These are phyloP conservation scores for Clitopilus passeckerianus DNA, from an alignment of 768 basidiomycete species.

Conservation along the genomic window DNA sequence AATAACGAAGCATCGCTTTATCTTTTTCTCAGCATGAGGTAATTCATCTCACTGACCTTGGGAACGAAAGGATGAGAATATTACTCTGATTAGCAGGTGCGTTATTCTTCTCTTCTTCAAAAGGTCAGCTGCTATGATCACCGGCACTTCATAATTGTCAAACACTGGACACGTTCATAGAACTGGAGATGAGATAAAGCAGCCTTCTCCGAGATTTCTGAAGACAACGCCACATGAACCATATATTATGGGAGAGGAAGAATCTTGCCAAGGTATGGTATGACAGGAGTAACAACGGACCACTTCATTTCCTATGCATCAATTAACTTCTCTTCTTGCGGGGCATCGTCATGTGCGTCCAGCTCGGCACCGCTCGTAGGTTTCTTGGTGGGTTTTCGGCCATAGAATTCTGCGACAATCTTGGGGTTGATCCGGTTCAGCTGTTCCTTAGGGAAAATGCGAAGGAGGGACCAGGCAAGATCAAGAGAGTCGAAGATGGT, in stretches of 20 bases:
- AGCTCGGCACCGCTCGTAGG: constrained; percentile 43
- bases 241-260: constrained; percentile 3
- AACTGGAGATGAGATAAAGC: background rate
- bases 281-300: background rate
- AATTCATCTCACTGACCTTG: constrained; percentile 1
- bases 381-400: constrained; percentile 73
- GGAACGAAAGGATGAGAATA: background rate
- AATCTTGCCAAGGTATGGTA: background rate
- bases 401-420: constrained; percentile 93
- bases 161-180: background rate
- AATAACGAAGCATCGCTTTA: constrained; percentile 5
- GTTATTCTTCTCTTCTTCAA: background rate
- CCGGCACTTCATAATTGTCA: background rate
- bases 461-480: constrained; percentile 92
- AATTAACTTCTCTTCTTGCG: constrained; percentile 50
- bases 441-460: constrained; percentile 99
- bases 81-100: background rate
- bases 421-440: constrained; percentile 97
- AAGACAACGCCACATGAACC: background rate
- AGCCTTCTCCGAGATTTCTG: background rate
- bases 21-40: constrained; percentile 1
- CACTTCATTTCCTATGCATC: constrained; percentile 43
- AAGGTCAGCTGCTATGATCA: background rate
- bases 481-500: constrained; percentile 97
- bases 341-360: constrained; percentile 35